Evolutionary conservation across 768 basidiomycete species (phyloP).

Genomic region (Boletus tylopilopsis): DNA sequence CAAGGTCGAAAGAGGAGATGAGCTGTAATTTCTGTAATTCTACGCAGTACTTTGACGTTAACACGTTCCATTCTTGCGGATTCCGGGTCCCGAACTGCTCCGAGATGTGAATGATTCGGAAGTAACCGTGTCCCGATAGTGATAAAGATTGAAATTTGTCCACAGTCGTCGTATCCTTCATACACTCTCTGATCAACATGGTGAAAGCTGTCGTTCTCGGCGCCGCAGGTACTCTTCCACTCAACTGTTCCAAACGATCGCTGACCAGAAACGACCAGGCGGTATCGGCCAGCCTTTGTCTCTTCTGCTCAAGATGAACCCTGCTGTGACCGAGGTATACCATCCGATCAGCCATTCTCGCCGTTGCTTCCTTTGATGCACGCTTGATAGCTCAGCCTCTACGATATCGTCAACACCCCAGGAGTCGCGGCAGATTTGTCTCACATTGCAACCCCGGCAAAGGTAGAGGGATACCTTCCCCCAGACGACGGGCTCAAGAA

Average conservation of each 20-base stretch:
- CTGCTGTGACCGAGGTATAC: slow-evolving; percentile 69
- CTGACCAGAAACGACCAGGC: slow-evolving; percentile 43
- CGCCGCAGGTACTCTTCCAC: slow-evolving; percentile 66
- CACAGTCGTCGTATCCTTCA: not conserved
- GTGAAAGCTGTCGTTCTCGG: slow-evolving; percentile 92
- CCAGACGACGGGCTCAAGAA: slow-evolving; percentile 80
- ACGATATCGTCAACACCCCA: slow-evolving; percentile 96
- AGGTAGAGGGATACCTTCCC: slow-evolving; percentile 77
- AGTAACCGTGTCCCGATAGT: slow-evolving; percentile 6
- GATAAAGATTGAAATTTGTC: slow-evolving; percentile 16
- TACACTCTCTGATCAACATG: slow-evolving; percentile 17
- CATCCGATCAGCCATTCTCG: not conserved
- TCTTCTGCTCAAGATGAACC: slow-evolving; percentile 85
- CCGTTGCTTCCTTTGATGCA: slow-evolving; percentile 1
- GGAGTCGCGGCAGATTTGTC: slow-evolving; percentile 95
- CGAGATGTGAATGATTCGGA: slow-evolving; percentile 11
- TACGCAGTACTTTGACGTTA: not conserved
- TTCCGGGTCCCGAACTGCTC: not conserved
- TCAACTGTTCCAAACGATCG: not conserved
- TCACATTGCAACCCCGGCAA: slow-evolving; percentile 87
- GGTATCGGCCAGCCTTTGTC: slow-evolving; percentile 97
- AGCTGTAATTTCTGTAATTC: no score
- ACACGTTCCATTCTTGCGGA: not conserved
- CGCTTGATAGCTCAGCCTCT: slow-evolving; percentile 67
- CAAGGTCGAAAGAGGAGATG: not conserved